phyloP scores from a whole-genome alignment of 495 filamentous ascomycete genomes.

The Penicillium salamii region DNA sequence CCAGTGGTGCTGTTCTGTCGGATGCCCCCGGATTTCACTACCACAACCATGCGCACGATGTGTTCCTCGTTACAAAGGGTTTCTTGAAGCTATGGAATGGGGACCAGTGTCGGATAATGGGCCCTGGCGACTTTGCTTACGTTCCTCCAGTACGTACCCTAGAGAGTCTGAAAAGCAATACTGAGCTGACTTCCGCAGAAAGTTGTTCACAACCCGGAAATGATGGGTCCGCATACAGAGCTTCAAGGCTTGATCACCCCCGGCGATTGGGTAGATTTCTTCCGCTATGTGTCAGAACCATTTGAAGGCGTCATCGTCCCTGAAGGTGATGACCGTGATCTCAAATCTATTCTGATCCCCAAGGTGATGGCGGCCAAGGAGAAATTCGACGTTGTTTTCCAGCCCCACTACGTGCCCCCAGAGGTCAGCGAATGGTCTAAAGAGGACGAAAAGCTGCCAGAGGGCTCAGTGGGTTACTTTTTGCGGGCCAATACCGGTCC shows the following conservation, averaged over 20 bases:
- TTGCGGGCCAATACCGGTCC: slow-evolving; percentile 41
- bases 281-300: slow-evolving; percentile 47
- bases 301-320: slow-evolving; percentile 50
- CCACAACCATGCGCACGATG: slow-evolving; percentile 47
- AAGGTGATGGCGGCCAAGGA: slow-evolving; percentile 50
- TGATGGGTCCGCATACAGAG: slow-evolving; percentile 43
- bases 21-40: slow-evolving; percentile 48
- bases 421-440: slow-evolving; percentile 39
- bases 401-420: slow-evolving; percentile 38
- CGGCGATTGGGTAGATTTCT: slow-evolving; percentile 54
- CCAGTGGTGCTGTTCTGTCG: slow-evolving; percentile 40
- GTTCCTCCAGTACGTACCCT: slow-evolving; percentile 39
- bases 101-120: slow-evolving; percentile 42
- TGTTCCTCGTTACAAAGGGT: slow-evolving; percentile 47
- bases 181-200: slow-evolving; percentile 16
- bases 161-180: not conserved
- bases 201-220: slow-evolving; percentile 42
- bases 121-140: slow-evolving; percentile 48
- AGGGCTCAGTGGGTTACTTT: slow-evolving; percentile 35
- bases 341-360: slow-evolving; percentile 42
- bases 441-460: slow-evolving; percentile 40
- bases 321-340: slow-evolving; percentile 40
- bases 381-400: slow-evolving; percentile 48
- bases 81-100: slow-evolving; percentile 47
- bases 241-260: slow-evolving; percentile 44